These are phyloP conservation scores for Gilbertella persicaria DNA, from an alignment of 371 early-diverging fungal genomes.

Conservation along the genomic window DNA sequence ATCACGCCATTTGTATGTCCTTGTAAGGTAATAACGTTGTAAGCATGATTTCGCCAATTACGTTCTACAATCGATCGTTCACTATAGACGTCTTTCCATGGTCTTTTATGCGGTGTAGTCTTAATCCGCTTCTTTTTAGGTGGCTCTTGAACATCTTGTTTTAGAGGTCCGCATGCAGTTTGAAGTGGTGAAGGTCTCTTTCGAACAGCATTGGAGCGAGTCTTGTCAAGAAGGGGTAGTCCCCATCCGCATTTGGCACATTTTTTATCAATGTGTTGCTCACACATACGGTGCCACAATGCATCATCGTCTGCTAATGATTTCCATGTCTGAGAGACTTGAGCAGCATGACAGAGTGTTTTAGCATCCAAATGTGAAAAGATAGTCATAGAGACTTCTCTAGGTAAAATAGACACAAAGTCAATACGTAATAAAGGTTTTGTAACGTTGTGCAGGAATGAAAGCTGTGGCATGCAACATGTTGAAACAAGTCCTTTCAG, in stretches of 20 bases:
- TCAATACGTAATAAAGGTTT: constrained; percentile 79
- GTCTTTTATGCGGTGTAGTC: constrained; percentile 33
- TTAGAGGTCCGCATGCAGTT: constrained; percentile 11
- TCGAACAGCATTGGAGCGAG: constrained; percentile 3
- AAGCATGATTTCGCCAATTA: constrained; percentile 83
- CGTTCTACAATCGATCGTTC: constrained; percentile 79
- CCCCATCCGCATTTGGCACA: constrained; percentile 97
- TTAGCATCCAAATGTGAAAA: constrained; percentile 89
- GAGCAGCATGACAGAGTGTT: constrained; percentile 89
- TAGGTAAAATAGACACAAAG: constrained; percentile 74
- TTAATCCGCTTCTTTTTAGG: background rate
- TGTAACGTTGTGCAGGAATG: constrained; percentile 68
- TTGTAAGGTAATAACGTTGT: constrained; percentile 51
- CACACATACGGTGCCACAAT: constrained; percentile 95
- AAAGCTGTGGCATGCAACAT: constrained; percentile 79
- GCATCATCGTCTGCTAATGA: constrained; percentile 84
- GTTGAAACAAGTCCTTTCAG: constrained; percentile 73
- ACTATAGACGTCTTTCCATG: constrained; percentile 85
- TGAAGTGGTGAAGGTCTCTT: constrained; percentile 2
- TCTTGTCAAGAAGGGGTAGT: constrained; percentile 68
- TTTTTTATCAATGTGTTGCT: constrained; percentile 94
- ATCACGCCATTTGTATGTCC: constrained; percentile 89
- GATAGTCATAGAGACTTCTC: constrained; percentile 79
- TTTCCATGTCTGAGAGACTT: constrained; percentile 83
- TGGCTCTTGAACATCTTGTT: background rate